These are phyloP conservation scores for Starmerella sirachaensis DNA, from an alignment of 805 yeast species.

Conservation along the genomic window DNA sequence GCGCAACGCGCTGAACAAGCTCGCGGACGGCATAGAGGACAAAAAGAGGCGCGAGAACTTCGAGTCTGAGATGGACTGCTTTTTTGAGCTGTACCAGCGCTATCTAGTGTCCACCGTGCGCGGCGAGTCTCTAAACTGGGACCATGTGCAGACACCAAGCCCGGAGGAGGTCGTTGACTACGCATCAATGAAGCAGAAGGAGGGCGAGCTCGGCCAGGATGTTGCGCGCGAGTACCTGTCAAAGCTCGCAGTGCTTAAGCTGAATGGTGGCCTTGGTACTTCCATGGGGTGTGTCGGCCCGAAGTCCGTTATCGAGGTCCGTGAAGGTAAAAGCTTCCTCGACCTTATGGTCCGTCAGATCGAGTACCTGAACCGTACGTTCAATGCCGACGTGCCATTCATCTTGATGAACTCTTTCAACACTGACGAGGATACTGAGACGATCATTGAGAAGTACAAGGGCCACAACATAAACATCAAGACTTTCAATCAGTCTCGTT, in stretches of 20 bases:
- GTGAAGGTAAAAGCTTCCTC: constrained; percentile 95
- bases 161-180: constrained; percentile 83
- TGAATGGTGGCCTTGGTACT: constrained; percentile 97
- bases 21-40: constrained; percentile 68
- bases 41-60: constrained; percentile 38
- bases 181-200: constrained; percentile 36
- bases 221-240: constrained; percentile 37
- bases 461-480: constrained; percentile 91
- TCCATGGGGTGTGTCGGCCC: constrained; percentile 99
- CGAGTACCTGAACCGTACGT: constrained; percentile 81
- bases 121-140: constrained; percentile 83
- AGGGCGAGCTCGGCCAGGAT: constrained; percentile 26
- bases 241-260: constrained; percentile 87
- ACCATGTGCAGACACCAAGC: constrained; percentile 81
- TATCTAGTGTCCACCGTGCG: constrained; percentile 81
- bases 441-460: constrained; percentile 89
- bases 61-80: constrained; percentile 87
- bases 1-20: constrained; percentile 86
- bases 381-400: constrained; percentile 88
- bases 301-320: constrained; percentile 92
- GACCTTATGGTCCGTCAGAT: constrained; percentile 95
- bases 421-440: constrained; percentile 90
- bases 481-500: constrained; percentile 96
- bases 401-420: constrained; percentile 97
- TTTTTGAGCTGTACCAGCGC: constrained; percentile 86